Evolutionary conservation across 768 basidiomycete genomes (phyloP).

Genomic region (Podaxis pistillaris): DNA sequence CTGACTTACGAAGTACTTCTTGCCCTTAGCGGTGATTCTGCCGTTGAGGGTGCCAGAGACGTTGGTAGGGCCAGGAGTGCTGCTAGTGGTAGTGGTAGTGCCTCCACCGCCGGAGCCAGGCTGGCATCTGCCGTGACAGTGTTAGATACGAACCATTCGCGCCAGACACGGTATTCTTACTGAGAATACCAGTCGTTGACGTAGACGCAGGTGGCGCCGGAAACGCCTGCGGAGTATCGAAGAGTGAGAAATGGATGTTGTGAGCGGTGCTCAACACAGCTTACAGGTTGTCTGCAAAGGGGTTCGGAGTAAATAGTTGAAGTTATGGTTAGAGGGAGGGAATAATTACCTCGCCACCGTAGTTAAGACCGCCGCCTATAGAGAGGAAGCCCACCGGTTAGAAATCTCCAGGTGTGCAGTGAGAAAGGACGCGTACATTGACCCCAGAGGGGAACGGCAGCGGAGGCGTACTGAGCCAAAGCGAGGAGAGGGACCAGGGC

Average conservation of each 20-base stretch:
- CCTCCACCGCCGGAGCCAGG: conserved; percentile 9
- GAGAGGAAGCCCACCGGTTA: not conserved
- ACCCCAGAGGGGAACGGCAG: conserved; percentile 26
- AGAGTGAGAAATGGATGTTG: not conserved
- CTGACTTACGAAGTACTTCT: conserved; percentile 31
- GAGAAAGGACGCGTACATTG: conserved; percentile 25
- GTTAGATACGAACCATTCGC: not conserved
- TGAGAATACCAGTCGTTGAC: conserved; percentile 32
- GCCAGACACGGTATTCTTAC: conserved; percentile 17
- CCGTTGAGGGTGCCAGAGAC: conserved; percentile 24
- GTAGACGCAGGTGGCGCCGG: conserved; percentile 27
- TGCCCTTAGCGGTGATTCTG: conserved; percentile 30
- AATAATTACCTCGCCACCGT: conserved; percentile 24
- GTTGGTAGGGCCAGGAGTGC: not conserved
- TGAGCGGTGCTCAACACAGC: not conserved
- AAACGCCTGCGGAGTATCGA: conserved; percentile 20
- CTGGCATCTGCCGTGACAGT: conserved; percentile 19
- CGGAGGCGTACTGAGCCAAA: conserved; percentile 1
- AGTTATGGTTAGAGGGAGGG: not conserved
- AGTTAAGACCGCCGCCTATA: conserved; percentile 29
- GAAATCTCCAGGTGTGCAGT: not conserved
- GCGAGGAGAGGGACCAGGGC: conserved; percentile 4
- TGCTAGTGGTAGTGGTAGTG: conserved; percentile 14
- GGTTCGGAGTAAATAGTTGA: not conserved
- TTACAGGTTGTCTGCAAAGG: not conserved